These are phyloP conservation scores for Trichoderma atrobrunneum DNA, from an alignment of 2,329 filamentous ascomycete species.

Conservation along the genomic window DNA sequence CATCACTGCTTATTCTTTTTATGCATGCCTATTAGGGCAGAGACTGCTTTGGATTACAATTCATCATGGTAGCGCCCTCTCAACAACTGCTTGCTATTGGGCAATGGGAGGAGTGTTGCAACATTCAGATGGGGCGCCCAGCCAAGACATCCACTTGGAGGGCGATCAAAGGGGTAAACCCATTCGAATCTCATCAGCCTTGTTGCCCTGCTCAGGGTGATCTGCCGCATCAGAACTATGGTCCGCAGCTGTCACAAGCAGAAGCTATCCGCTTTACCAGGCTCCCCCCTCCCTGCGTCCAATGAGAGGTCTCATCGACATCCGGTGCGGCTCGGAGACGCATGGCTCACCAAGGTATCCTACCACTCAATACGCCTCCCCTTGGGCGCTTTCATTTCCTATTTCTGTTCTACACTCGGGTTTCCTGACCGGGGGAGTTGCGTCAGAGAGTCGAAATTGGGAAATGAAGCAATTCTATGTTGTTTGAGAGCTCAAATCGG, in stretches of 20 bases:
- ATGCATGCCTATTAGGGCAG: background rate
- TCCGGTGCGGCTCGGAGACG: slow-evolving; percentile 2
- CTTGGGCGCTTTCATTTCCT: background rate
- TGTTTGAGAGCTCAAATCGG: background rate
- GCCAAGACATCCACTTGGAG: background rate
- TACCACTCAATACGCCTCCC: background rate
- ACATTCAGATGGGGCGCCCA: background rate
- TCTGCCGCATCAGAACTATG: background rate
- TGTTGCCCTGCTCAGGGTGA: background rate
- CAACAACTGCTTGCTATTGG: background rate
- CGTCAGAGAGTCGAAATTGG: background rate
- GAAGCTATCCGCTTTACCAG: background rate
- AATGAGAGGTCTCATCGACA: background rate
- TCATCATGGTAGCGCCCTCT: background rate
- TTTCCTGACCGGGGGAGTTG: background rate
- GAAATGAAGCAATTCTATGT: background rate
- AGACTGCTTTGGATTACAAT: background rate
- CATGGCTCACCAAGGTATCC: background rate
- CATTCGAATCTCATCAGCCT: background rate
- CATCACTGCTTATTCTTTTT: background rate
- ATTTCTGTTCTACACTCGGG: background rate
- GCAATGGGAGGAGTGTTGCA: background rate
- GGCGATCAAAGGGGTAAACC: background rate
- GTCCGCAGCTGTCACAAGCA: background rate
- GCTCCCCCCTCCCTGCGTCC: background rate